Base-by-base conservation (phyloP, 2,329 filamentous ascomycete genomes). In the Monosporascus sp. region DNA sequence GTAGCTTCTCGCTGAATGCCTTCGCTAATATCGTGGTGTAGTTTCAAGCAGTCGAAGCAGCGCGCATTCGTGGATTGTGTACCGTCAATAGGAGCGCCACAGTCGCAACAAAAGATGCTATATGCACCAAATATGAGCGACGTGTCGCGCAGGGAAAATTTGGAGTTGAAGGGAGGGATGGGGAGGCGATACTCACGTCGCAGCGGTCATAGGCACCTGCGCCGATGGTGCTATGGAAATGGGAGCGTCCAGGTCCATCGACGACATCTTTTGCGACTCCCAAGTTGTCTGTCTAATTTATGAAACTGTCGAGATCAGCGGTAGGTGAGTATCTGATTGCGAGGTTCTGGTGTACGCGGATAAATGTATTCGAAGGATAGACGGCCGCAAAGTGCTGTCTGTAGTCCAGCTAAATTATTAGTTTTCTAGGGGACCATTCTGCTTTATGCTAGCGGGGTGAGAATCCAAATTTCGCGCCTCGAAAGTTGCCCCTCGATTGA, bases 31-130 rank as follows among this genome's bases (percentile, higher is more conserved):
- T 99, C 94, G 73, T 95, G 84, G 48, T 91, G 95, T 63, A 95
- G 83, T 72, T 96, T 96, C 69, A 97, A 85, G 72, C 94, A 97
- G 78, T 97, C 93, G 72, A 91, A 91, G 76, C 94, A 99, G 53
- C 97, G 86, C 41, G 94, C 92, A 57, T 91, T 91, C 51, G 88
- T 86, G 26, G 89, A 80, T 16, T 85, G 84, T 19, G 91, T 96
- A 71, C 94, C 94, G 72, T 97, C 92, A 66, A 99, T 96, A 40
- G 93, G 87, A 56, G 90, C 91, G 68, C 93, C 94, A 72, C 94
- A 99, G 79, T 97, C 96, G 78, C 91, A 96, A 74, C 94, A 99
- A 54, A 99, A 88, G 68, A 97, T 96, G n/a, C n/a, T 26, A 19
- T 41, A 27, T 22, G 37, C 24, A n/a, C 22, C 44, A 22, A 48